phyloP scores from a whole-genome alignment of 208 protist species.

The Balamuthia mandrillaris region DNA sequence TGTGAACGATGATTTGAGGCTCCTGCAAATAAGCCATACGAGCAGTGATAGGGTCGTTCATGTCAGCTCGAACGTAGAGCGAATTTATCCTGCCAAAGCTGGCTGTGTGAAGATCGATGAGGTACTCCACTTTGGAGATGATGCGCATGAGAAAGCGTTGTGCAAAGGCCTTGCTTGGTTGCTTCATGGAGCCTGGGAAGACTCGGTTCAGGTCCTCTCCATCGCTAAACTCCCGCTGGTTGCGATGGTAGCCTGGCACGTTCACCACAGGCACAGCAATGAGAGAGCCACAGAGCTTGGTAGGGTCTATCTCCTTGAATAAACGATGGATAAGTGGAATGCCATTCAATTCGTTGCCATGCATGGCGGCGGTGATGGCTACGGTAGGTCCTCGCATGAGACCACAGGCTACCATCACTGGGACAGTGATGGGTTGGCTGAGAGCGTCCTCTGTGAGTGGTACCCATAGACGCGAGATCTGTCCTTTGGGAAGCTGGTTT shows the following conservation, averaged over 20 bases:
- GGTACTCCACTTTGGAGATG: constrained; percentile 51
- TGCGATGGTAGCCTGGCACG: constrained; percentile 25
- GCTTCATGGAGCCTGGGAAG: constrained; percentile 44
- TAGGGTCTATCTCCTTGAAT: constrained; percentile 30
- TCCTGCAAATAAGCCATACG: constrained; percentile 53
- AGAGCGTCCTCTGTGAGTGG: constrained; percentile 24
- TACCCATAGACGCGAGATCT: constrained; percentile 32
- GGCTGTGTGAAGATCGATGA: constrained; percentile 59
- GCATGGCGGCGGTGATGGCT: constrained; percentile 44
- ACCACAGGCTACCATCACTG: constrained; percentile 35
- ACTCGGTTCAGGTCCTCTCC: constrained; percentile 55
- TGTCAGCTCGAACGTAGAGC: constrained; percentile 59
- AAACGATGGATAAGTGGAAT: constrained; percentile 48
- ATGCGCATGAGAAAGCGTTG: constrained; percentile 43
- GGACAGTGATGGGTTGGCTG: constrained; percentile 24
- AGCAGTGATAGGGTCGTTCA: constrained; percentile 42
- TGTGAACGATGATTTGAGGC: constrained; percentile 61
- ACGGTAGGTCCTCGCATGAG: not conserved
- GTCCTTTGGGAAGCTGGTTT: not conserved
- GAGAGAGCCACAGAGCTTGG: constrained; percentile 22
- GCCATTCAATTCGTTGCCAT: constrained; percentile 55
- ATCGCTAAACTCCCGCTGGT: constrained; percentile 35
- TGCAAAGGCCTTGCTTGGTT: constrained; percentile 41
- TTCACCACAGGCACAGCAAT: constrained; percentile 48
- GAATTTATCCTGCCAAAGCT: constrained; percentile 52